Conservation (phyloP, 1,284 basidiomycete genomes). For the Austroboletus novae-zelandiae region DNA sequence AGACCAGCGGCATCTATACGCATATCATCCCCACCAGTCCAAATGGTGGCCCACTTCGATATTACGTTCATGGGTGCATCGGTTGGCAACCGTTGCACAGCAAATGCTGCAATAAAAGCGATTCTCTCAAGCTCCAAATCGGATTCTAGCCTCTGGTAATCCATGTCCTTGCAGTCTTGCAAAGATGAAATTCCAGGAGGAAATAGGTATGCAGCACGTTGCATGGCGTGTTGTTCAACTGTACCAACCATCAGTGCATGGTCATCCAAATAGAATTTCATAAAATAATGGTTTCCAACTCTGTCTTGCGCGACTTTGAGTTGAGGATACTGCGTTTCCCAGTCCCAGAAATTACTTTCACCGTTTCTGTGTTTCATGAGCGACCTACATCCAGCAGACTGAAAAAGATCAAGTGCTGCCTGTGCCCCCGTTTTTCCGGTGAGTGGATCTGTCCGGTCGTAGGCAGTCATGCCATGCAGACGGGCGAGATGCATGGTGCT, state of each 20-base stretch:
- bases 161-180: background rate
- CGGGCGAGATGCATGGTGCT: conserved; percentile 37
- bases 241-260: too few relatives aligned
- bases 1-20: background rate
- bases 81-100: background rate
- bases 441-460: conserved; percentile 15
- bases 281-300: background rate
- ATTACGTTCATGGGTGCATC: background rate
- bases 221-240: background rate
- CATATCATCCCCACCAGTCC: background rate
- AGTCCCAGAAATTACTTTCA: rapidly evolving
- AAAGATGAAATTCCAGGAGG: background rate
- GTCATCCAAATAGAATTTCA: background rate
- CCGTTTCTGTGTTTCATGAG: conserved; percentile 31
- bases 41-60: background rate
- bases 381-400: conserved; percentile 36
- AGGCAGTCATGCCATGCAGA: conserved; percentile 35
- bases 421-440: conserved; percentile 43
- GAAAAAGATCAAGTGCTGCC: conserved; percentile 40
- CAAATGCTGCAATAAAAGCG: background rate
- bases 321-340: background rate
- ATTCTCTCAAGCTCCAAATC: conserved; percentile 1
- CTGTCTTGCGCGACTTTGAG: background rate
- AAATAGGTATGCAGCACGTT: conserved; percentile 1
- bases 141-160: background rate